phyloP scores from a whole-genome alignment of 352 stramenopile genomes.

The Globisporangium emineosum region DNA sequence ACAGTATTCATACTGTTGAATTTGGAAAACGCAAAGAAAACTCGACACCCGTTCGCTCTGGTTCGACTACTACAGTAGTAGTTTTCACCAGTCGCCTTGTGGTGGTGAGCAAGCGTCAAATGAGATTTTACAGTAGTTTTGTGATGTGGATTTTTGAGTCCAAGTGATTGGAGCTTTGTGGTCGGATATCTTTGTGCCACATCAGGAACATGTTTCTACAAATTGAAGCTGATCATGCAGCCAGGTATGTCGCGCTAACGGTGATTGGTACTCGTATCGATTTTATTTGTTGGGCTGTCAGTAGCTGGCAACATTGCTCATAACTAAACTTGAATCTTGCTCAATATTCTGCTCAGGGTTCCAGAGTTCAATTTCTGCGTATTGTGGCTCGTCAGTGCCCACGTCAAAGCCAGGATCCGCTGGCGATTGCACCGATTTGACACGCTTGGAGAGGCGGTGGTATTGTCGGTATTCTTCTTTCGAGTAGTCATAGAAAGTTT shows the following conservation, averaged over 20 bases:
- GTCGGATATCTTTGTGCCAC: neutral
- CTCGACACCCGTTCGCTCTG: neutral
- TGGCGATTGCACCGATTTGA: constrained; percentile 17
- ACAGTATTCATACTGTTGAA: neutral
- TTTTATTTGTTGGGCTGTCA: neutral
- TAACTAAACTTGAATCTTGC: neutral
- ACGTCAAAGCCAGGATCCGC: neutral
- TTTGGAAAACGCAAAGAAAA: neutral
- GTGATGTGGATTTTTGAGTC: neutral
- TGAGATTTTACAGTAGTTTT: neutral
- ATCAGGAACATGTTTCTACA: neutral
- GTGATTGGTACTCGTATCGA: neutral
- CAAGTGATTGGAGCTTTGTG: neutral
- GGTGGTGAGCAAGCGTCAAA: neutral
- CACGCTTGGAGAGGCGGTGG: constrained; percentile 63
- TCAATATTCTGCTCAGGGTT: neutral
- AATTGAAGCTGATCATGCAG: neutral
- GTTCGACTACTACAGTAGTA: neutral
- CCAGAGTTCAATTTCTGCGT: neutral
- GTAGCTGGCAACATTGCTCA: neutral
- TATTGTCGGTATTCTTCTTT: constrained; percentile 59
- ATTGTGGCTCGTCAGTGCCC: neutral
- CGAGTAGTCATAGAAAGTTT: constrained; percentile 64
- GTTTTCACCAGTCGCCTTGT: neutral
- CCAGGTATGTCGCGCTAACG: neutral